Conservation (phyloP, 2,329 filamentous ascomycete genomes). For the Aureobasidium melanogenum region DNA sequence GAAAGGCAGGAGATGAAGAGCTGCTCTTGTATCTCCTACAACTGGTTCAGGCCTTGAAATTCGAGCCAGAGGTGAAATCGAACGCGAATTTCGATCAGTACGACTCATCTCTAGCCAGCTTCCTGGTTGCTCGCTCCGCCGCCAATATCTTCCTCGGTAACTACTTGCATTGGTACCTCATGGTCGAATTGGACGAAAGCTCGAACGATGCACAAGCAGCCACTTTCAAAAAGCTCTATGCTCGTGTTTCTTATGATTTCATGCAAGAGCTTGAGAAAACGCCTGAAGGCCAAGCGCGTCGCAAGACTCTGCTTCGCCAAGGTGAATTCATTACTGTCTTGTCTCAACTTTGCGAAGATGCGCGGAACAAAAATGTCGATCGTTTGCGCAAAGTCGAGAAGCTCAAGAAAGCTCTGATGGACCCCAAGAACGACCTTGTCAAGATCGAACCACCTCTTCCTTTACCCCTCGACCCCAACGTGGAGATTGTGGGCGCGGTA, state of each 20-base stretch:
- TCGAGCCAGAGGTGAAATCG: constrained; percentile 61
- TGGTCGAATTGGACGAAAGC: constrained; percentile 87
- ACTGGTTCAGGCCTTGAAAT: constrained; percentile 91
- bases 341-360: constrained; percentile 80
- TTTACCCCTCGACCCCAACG: constrained; percentile 75
- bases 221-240: constrained; percentile 76
- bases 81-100: constrained; percentile 44
- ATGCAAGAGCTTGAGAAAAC: constrained; percentile 75
- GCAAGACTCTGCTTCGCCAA: constrained; percentile 72
- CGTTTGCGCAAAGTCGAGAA: constrained; percentile 73
- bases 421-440: constrained; percentile 82
- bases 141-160: constrained; percentile 87
- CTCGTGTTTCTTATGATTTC: constrained; percentile 91
- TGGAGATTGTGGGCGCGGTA: constrained; percentile 69
- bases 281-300: constrained; percentile 60
- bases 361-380: constrained; percentile 70
- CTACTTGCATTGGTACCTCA: constrained; percentile 96
- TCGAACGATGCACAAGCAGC: constrained; percentile 44
- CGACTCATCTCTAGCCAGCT: constrained; percentile 79
- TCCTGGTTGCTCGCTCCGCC: constrained; percentile 79
- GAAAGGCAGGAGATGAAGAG: constrained; percentile 88
- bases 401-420: constrained; percentile 73
- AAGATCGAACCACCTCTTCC: constrained; percentile 78
- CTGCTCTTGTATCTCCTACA: constrained; percentile 85
- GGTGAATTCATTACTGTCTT: constrained; percentile 82